Evolutionary conservation across 2,329 filamentous ascomycete genomes (phyloP), one percentile per base, ranked within the genome.

Genomic region (Colletotrichum higginsianum): DNA sequence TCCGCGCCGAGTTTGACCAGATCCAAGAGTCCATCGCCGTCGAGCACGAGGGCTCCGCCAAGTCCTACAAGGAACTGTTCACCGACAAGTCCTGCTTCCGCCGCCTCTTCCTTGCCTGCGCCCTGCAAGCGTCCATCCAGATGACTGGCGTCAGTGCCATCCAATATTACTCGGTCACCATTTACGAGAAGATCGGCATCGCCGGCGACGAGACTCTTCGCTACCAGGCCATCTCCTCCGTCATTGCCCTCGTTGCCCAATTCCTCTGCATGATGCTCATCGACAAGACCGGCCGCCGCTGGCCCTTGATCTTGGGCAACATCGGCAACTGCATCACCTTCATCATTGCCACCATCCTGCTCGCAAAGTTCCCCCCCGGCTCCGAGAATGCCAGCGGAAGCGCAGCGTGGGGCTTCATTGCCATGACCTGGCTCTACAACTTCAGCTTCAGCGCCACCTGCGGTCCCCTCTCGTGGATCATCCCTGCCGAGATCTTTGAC

Each of bases 381-480:
- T 80, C 80, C 57, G 82, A 85, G 69, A 80, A 80, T 70, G 81
- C 81, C 50, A 67, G 35, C 23, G 60, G 66, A 13, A 52, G 61
- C 47, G 91, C 91, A 1, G 86, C 87, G 8, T 94, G 92, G 91
- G 92, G 89, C 1, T 96, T 95, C 81, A 95, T 95, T 73, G 77
- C 72, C 52, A 86, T 89, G 76, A 95, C 93, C 1, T 95, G 93
- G 93, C 79, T 93, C 1, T 95, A 94, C 86, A 95, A 95, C 82
- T 92, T 94, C 83, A 91, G 87, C 52, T 95, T 94, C 85, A 91
- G 87, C 4, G 87, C 87, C 44, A 92, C 91, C 2, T 93, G 91
- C 71, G 93, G 93, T 26, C 92, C 93, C 0, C 82, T 94, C 1
- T 82, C 80, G 0, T 87, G 81, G 87, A 88, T 88, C 75, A 90